Evolutionary conservation across 2,329 filamentous ascomycete genomes (phyloP).

Genomic region (Zalaria sp.): DNA sequence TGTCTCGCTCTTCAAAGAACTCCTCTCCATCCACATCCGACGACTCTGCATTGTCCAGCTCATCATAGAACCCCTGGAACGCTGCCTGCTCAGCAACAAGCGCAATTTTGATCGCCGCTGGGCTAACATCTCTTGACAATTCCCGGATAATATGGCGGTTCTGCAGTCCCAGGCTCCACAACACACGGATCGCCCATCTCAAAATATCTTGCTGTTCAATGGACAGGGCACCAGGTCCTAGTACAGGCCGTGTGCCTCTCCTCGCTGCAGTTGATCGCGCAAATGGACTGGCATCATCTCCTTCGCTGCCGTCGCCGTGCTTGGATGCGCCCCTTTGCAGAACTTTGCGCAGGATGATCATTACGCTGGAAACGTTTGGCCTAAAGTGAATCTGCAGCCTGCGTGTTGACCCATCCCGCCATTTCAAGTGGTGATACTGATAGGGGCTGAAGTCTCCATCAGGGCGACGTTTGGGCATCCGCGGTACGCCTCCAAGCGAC

Average conservation of each 20-base stretch:
- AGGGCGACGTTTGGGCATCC: conserved; percentile 1
- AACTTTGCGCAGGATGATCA: background rate
- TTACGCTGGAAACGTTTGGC: conserved; percentile 1
- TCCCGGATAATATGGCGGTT: background rate
- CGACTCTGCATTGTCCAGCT: too few relatives aligned
- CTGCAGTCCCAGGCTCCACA: conserved; percentile 1
- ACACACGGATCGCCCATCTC: background rate
- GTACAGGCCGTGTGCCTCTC: background rate
- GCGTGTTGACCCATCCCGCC: background rate
- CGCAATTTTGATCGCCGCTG: too few relatives aligned
- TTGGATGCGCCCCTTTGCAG: too few relatives aligned
- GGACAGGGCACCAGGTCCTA: background rate
- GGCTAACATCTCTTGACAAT: too few relatives aligned
- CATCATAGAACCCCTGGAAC: too few relatives aligned
- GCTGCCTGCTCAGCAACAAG: too few relatives aligned
- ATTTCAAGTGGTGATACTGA: background rate
- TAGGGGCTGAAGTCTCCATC: background rate
- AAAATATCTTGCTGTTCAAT: background rate
- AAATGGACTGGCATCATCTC: too few relatives aligned
- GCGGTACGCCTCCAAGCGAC: background rate
- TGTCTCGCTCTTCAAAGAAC: too few relatives aligned
- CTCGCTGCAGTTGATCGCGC: too few relatives aligned
- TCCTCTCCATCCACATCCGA: too few relatives aligned
- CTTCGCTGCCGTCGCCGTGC: too few relatives aligned
- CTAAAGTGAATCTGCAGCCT: background rate